Conservation (phyloP, 2,329 filamentous ascomycete species). For the Botrytis paeoniae region DNA sequence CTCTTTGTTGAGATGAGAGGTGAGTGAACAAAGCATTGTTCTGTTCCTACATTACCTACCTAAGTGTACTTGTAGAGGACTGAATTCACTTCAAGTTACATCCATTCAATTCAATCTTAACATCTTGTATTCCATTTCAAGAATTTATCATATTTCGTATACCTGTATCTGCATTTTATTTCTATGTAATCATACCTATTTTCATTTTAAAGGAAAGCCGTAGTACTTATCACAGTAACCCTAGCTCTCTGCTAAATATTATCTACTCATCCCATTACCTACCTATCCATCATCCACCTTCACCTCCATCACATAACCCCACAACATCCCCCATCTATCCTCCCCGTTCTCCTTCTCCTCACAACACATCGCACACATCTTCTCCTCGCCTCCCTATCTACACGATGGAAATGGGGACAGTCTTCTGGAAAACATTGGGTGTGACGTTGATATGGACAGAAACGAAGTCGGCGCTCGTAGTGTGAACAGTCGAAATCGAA, state of each 20-base stretch:
- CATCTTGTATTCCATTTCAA: background rate
- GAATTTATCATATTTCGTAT: background rate
- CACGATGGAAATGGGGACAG: background rate
- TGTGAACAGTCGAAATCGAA: background rate
- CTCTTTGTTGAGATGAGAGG: background rate
- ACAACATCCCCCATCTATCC: background rate
- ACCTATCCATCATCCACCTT: too few relatives aligned
- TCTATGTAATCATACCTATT: too few relatives aligned
- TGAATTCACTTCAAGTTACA: background rate
- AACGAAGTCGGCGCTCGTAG: background rate
- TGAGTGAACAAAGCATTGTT: background rate
- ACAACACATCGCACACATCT: background rate
- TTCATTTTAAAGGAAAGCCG: background rate
- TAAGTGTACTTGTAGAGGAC: too few relatives aligned
- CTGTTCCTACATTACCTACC: background rate
- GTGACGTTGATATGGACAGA: background rate
- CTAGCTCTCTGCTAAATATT: background rate
- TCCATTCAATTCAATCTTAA: background rate
- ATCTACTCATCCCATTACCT: background rate
- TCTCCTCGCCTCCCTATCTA: background rate
- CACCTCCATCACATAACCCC: background rate
- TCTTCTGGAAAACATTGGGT: background rate
- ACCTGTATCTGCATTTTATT: background rate
- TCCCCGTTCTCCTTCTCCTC: background rate
- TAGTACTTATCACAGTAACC: background rate